These are phyloP conservation scores for Sporothrix pallida DNA, from an alignment of 2,329 filamentous ascomycete species.

Conservation along the genomic window DNA sequence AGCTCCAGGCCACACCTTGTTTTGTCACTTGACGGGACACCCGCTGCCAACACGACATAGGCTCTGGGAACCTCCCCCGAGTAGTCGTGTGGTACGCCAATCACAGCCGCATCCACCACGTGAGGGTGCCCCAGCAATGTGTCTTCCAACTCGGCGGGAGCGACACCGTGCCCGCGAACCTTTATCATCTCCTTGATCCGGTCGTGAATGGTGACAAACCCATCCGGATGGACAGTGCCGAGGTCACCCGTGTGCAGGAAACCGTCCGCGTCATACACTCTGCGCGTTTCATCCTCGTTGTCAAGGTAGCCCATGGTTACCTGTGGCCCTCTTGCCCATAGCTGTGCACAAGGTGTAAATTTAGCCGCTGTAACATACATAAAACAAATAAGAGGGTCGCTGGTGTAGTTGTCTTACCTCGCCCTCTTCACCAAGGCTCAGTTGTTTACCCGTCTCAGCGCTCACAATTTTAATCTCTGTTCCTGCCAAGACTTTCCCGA, in stretches of 20 bases:
- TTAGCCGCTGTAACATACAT: conserved; percentile 39
- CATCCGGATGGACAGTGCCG: conserved; percentile 60
- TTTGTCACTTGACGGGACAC: background rate
- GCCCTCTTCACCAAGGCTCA: conserved; percentile 57
- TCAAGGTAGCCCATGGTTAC: conserved; percentile 57
- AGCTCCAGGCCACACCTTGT: background rate
- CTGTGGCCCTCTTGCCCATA: conserved; percentile 53
- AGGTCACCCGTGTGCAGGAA: conserved; percentile 66
- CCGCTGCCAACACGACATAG: conserved; percentile 53
- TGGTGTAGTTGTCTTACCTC: no score
- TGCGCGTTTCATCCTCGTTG: conserved; percentile 51
- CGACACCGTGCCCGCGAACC: conserved; percentile 67
- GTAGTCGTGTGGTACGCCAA: conserved; percentile 60
- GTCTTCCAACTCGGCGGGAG: conserved; percentile 69
- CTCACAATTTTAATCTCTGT: conserved; percentile 67
- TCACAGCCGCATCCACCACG: conserved; percentile 63
- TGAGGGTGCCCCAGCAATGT: conserved; percentile 60
- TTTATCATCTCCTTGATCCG: conserved; percentile 73
- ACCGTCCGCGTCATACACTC: conserved; percentile 60
- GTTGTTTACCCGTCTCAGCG: conserved; percentile 58
- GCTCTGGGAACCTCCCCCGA: conserved; percentile 63
- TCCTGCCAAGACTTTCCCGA: conserved; percentile 61
- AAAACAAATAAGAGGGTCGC: background rate
- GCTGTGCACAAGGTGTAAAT: background rate
- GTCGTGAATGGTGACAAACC: conserved; percentile 63